phyloP scores from a whole-genome alignment of 345 rosid species.

The Pugionium dolabratum region DNA sequence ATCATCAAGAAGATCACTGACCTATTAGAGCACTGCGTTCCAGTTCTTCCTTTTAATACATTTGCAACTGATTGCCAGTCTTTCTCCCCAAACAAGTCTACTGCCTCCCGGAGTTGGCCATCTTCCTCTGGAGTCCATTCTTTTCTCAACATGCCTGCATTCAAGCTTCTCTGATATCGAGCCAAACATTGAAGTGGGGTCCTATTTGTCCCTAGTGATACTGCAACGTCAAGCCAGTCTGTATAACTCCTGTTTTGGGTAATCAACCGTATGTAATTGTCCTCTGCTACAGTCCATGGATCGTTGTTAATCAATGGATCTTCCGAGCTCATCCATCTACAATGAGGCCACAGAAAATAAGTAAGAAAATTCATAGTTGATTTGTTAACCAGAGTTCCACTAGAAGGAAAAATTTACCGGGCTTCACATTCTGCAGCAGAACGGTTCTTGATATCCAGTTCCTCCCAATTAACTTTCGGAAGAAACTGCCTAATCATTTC shows the following conservation, averaged over 20 bases:
- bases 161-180: constrained; percentile 75
- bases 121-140: constrained; percentile 84
- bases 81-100: constrained; percentile 59
- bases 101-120: constrained; percentile 63
- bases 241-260: constrained; percentile 58
- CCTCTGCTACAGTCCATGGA: constrained; percentile 67
- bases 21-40: constrained; percentile 87
- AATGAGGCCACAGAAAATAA: constrained; percentile 1
- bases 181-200: constrained; percentile 77
- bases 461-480: constrained; percentile 78
- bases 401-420: constrained; percentile 47
- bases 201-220: constrained; percentile 55
- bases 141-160: constrained; percentile 55
- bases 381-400: neutral
- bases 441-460: constrained; percentile 54
- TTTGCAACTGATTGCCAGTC: constrained; percentile 86
- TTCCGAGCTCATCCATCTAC: constrained; percentile 80
- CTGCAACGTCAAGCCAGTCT: constrained; percentile 62
- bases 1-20: constrained; percentile 38
- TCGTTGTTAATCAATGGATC: constrained; percentile 63
- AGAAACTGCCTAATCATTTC: constrained; percentile 64
- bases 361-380: neutral
- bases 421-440: constrained; percentile 82
- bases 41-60: constrained; percentile 60
- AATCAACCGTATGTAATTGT: constrained; percentile 50